Base-by-base conservation (phyloP, 2,329 filamentous ascomycete genomes). In the Tolypocladium inflatum region DNA sequence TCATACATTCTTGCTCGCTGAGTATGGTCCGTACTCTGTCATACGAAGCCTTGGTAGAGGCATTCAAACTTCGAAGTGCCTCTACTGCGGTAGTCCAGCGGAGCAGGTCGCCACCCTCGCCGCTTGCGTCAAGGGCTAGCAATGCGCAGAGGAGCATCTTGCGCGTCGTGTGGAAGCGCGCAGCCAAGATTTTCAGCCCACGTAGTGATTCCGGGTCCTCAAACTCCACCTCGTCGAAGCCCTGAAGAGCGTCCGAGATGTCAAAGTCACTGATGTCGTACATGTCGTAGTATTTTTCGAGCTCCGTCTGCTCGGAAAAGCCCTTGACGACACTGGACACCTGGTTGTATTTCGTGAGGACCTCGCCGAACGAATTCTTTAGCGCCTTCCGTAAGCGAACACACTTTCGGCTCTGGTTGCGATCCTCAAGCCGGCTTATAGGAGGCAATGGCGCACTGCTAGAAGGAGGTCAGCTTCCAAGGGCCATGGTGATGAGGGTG, bases 261-360 rank as follows among this genome's bases (percentile, higher is more conserved):
- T 92, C 89, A 58, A 86, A 82, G 58, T 87, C 81, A 61, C 83
- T 89, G 60, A 93, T 84, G 63, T 92, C 89, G 68, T 93, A 92
- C 60, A 93, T 88, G 68, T 97, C 93, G 66, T 94, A 89, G 69
- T 96, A 96, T 73, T 91, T 94, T 65, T 96, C 91, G 50, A 99
- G 76, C 67, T 96, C 90, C 54, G 88, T 82, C 66, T 89, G 84
- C 69, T 92, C 86, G 2, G 92, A 85, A 57, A 96, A 84, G 1
- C 82, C 82, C 68, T 87, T 87, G 23, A 97, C 77, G 3, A 79
- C 79, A 45, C 80, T 78, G 61, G 86, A 88, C 15, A 88, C 85
- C 63, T 89, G 83, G 56, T 86, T 83, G 66, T 92, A 91, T 26
- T 83, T 82, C 50, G 86, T 81, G 45, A 96, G 84, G 56, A 89